These are phyloP conservation scores for Mycena filopes DNA, from an alignment of 768 basidiomycete genomes.

Conservation along the genomic window DNA sequence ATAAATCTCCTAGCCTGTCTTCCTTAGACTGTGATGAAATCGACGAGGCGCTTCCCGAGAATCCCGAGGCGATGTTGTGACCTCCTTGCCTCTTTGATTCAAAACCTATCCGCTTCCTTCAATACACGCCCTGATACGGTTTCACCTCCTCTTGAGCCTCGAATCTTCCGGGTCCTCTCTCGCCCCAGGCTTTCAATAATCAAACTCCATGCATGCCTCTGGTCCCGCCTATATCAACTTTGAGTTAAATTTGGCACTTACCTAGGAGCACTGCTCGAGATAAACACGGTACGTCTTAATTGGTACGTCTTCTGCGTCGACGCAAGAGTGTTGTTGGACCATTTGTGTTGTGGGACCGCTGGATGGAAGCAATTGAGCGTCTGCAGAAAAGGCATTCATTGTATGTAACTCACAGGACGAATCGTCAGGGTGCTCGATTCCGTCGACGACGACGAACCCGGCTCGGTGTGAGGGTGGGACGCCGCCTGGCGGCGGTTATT, in stretches of 20 bases:
- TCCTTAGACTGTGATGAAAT: too few species aligned
- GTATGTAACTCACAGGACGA: slow-evolving; percentile 37
- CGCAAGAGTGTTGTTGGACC: slow-evolving; percentile 36
- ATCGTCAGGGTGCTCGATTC: slow-evolving; percentile 35
- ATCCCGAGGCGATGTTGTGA: too few species aligned
- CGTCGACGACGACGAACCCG: slow-evolving; percentile 38
- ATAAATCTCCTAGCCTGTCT: too few species aligned
- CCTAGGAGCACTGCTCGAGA: slow-evolving; percentile 33
- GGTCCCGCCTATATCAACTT: slow-evolving; percentile 39
- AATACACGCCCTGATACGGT: neutral
- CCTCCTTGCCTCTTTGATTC: too few species aligned
- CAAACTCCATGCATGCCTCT: slow-evolving; percentile 18
- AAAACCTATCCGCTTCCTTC: too few species aligned
- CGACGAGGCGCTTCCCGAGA: too few species aligned
- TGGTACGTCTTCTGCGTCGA: slow-evolving; percentile 39
- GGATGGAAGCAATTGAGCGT: neutral
- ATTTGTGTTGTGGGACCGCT: slow-evolving; percentile 39
- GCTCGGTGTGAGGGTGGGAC: slow-evolving; percentile 34
- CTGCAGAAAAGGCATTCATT: neutral
- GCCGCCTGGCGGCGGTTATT: slow-evolving; percentile 19
- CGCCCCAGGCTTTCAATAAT: slow-evolving; percentile 21
- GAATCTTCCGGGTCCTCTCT: slow-evolving; percentile 12
- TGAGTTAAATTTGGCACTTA: too few species aligned
- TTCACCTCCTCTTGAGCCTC: slow-evolving; percentile 13
- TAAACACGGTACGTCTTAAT: slow-evolving; percentile 36